Evolutionary conservation across 805 yeast genomes (phyloP).

Genomic region (Sugiyamaella valdiviana): DNA sequence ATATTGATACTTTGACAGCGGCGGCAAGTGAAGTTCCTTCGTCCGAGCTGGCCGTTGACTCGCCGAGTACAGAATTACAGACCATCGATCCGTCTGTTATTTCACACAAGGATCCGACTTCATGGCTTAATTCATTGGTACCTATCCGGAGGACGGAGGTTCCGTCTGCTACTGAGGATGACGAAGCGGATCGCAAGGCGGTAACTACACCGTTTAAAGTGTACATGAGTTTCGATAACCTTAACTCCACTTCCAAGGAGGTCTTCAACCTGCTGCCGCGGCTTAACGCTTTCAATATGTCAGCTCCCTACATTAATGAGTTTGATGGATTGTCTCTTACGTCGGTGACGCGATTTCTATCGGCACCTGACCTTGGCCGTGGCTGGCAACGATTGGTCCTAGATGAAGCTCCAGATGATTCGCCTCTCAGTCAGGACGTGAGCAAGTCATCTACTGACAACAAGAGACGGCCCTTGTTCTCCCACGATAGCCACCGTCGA

Average conservation of each 20-base stretch:
- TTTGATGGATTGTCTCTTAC: constrained; percentile 25
- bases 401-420: constrained; percentile 13
- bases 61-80: too few relatives aligned
- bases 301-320: constrained; percentile 22
- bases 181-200: background rate
- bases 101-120: background rate
- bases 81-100: background rate
- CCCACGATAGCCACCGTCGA: constrained; percentile 20
- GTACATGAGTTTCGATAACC: constrained; percentile 13
- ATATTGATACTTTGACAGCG: too few relatives aligned
- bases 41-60: too few relatives aligned
- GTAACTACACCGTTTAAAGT: constrained; percentile 16
- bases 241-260: constrained; percentile 23
- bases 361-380: constrained; percentile 24
- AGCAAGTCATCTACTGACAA: background rate
- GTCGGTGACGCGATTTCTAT: constrained; percentile 29
- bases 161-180: background rate
- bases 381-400: constrained; percentile 31
- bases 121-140: constrained; percentile 12
- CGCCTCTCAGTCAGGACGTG: background rate
- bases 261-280: constrained; percentile 22
- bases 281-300: constrained; percentile 14
- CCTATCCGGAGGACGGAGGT: constrained; percentile 7
- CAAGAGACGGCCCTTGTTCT: constrained; percentile 13
- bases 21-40: too few relatives aligned